These are phyloP conservation scores for Dendrocalamus latiflorus DNA, from an alignment of 202 grass and related monocot genomes.

Conservation along the genomic window DNA sequence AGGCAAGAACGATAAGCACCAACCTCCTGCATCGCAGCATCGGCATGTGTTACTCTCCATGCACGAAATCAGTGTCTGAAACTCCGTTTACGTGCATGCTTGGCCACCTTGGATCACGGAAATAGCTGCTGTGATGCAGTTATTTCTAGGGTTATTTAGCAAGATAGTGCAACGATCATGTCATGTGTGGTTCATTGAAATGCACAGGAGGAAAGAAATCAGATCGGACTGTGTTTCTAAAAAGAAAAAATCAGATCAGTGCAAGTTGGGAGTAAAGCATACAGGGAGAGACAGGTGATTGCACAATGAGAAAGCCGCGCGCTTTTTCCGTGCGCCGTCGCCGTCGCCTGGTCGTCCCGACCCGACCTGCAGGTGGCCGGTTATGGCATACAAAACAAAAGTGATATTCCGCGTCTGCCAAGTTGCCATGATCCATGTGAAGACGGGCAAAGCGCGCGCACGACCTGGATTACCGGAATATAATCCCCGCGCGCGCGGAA, in stretches of 20 bases:
- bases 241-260: not conserved
- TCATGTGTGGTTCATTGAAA: slow-evolving; percentile 1
- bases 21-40: no score
- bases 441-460: not conserved
- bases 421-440: slow-evolving; percentile 32
- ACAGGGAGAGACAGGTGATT: not conserved
- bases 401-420: not conserved
- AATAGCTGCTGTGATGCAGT: no score
- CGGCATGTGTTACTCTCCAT: not conserved
- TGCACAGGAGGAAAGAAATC: not conserved
- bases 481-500: not conserved
- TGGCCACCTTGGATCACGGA: no score
- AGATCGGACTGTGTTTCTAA: no score
- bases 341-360: not conserved
- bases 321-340: not conserved
- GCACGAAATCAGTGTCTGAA: no score
- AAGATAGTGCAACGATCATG: not conserved
- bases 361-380: not conserved
- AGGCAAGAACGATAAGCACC: no score
- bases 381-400: not conserved
- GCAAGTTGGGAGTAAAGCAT: slow-evolving; percentile 31
- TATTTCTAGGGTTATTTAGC: no score
- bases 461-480: not conserved
- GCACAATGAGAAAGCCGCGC: not conserved
- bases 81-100: not conserved